Conservation (phyloP, 2,329 filamentous ascomycete genomes). For the Ophiognomonia clavigignenti-juglandacearum region DNA sequence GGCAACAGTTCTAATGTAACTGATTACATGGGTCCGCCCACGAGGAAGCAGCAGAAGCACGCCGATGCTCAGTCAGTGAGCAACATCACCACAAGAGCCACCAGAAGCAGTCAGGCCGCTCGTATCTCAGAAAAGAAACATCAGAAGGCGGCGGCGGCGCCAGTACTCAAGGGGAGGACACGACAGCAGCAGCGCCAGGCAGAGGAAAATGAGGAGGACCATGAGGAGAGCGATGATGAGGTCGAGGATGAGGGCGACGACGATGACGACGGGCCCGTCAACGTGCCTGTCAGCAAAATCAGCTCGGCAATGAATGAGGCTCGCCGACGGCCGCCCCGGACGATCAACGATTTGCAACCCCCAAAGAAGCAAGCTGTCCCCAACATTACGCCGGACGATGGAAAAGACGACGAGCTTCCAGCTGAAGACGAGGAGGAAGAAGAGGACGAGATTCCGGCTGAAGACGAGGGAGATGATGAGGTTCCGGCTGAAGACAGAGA, state of each 20-base stretch:
- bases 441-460: not conserved
- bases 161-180: not conserved
- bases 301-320: conserved; percentile 7
- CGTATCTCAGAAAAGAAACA: not conserved
- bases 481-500: too few species aligned
- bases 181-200: not conserved
- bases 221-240: not conserved
- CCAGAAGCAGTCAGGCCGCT: not conserved
- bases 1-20: conserved; percentile 3
- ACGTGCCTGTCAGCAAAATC: not conserved
- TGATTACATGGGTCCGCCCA: conserved; percentile 4
- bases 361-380: not conserved
- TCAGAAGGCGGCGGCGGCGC: not conserved
- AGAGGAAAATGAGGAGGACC: not conserved
- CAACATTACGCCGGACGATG: not conserved
- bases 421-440: not conserved
- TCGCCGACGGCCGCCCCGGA: not conserved
- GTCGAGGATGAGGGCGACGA: not conserved
- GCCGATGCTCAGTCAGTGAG: not conserved
- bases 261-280: conserved; percentile 3
- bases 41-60: not conserved
- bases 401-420: not conserved
- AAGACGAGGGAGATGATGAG: not conserved
- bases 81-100: not conserved
- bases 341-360: conserved; percentile 1